Evolutionary conservation across 768 basidiomycete genomes (phyloP).

Genomic region (Nidularia pulvinata): DNA sequence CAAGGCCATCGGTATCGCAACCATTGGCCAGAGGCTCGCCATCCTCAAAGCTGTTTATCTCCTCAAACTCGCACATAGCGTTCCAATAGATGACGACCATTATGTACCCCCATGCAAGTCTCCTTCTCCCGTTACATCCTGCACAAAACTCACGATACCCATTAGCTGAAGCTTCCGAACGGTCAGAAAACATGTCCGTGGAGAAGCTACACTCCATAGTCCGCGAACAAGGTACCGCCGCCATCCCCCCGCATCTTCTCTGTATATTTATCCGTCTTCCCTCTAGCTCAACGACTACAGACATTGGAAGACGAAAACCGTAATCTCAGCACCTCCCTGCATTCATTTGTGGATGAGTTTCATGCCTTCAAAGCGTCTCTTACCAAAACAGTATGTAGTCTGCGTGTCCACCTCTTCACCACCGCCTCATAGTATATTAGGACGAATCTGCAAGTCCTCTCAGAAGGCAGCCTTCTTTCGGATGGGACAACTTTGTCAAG

Average conservation of each 20-base stretch:
- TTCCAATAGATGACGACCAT: slow-evolving; percentile 82
- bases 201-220: slow-evolving; percentile 69
- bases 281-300: slow-evolving; percentile 65
- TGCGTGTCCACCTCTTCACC: background rate
- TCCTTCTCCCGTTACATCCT: background rate
- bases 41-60: slow-evolving; percentile 94
- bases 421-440: slow-evolving; percentile 10
- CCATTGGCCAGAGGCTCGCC: slow-evolving; percentile 88
- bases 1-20: slow-evolving; percentile 85
- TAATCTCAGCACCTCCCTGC: slow-evolving; percentile 60
- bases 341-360: slow-evolving; percentile 69
- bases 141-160: background rate
- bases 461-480: slow-evolving; percentile 79
- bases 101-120: slow-evolving; percentile 89
- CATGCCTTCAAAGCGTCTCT: slow-evolving; percentile 34
- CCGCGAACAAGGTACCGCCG: slow-evolving; percentile 68
- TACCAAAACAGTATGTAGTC: slow-evolving; percentile 34
- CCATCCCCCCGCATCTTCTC: slow-evolving; percentile 3
- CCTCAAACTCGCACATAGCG: slow-evolving; percentile 79
- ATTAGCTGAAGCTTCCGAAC: slow-evolving; percentile 27
- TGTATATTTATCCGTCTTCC: background rate
- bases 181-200: slow-evolving; percentile 44
- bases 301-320: slow-evolving; percentile 79
- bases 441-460: slow-evolving; percentile 44
- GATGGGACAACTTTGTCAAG: slow-evolving; percentile 85